Evolutionary conservation across 257 asterid species (phyloP).

Genomic region (Dorcoceras hygrometricum): DNA sequence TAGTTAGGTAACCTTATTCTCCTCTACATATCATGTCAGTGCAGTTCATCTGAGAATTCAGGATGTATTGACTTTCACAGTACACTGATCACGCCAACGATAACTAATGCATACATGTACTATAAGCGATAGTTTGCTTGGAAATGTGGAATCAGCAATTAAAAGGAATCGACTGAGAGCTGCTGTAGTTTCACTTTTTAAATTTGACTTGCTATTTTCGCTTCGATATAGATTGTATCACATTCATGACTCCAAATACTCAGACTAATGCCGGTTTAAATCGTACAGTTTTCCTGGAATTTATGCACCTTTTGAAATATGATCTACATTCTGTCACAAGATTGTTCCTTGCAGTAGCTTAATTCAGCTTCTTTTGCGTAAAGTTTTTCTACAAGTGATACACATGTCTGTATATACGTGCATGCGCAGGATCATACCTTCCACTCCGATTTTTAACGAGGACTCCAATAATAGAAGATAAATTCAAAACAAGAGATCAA

Average conservation of each 20-base stretch:
- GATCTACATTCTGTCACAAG: background rate
- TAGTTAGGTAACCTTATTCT: constrained; percentile 53
- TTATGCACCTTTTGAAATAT: too few relatives aligned
- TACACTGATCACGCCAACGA: background rate
- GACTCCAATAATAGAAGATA: background rate
- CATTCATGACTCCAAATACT: background rate
- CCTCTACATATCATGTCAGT: background rate
- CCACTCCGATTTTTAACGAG: background rate
- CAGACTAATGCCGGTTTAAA: background rate
- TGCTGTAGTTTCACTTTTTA: background rate
- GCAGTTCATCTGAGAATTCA: background rate
- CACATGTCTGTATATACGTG: background rate
- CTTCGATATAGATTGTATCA: background rate
- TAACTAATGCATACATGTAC: background rate
- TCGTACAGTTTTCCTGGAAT: background rate
- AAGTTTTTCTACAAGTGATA: background rate
- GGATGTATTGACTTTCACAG: background rate
- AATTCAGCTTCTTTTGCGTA: background rate
- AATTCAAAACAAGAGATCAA: too few relatives aligned
- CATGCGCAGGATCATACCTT: too few relatives aligned
- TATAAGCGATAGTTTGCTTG: background rate
- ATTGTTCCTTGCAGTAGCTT: background rate
- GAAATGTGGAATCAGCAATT: background rate
- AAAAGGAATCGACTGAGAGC: background rate
- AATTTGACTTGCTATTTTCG: background rate